Evolutionary conservation across 2,329 filamentous ascomycete genomes (phyloP), one percentile per base, ranked within the genome.

Genomic region (Diaporthe vexans): DNA sequence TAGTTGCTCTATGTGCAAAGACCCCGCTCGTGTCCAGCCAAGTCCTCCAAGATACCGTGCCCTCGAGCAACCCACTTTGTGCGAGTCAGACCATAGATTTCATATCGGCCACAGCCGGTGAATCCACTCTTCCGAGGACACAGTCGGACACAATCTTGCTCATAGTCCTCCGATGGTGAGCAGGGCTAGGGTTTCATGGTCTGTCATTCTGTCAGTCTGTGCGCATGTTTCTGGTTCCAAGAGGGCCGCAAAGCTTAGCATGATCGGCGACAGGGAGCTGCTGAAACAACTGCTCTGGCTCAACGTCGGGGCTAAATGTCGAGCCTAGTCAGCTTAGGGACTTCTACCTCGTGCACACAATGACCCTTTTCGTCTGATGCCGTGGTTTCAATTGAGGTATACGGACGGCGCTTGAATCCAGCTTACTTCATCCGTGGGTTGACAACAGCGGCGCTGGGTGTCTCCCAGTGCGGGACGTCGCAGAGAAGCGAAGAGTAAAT

Each of bases 111-210:
- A 21, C 4, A 35, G 46, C 46, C 63, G 46, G 46, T n/a, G 21
- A 52, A 26, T 52, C 63, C 63, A 51, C 63, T 26, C 6, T 52
- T 35, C 46, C 63, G 46, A 67, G 46, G 1, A 43, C 46, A 26
- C 29, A 67, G 37, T 52, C 37, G 11, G 37, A 40, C 37, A 40
- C 37, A 40, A 15, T 40, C 46, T 52, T 52, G 46, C 46, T 19
- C 29, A 67, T n/a, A 37, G 7, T 67, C 29, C 33, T 52, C 46
- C 19, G 29, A 67, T 67, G 21, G 21, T 52, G 46, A 21, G 19
- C 29, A 67, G 63, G 29, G 63, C 63, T 67, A 52, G 63, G 63
- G 63, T 67, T 67, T 67, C 63, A 67, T 52, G 63, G 63, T 35
- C 63, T 52, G 46, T 51, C 63, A 52, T n/a, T 63, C 58, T 63